phyloP scores from a whole-genome alignment of 2,329 filamentous ascomycete species.

The Grosmannia penicillata region DNA sequence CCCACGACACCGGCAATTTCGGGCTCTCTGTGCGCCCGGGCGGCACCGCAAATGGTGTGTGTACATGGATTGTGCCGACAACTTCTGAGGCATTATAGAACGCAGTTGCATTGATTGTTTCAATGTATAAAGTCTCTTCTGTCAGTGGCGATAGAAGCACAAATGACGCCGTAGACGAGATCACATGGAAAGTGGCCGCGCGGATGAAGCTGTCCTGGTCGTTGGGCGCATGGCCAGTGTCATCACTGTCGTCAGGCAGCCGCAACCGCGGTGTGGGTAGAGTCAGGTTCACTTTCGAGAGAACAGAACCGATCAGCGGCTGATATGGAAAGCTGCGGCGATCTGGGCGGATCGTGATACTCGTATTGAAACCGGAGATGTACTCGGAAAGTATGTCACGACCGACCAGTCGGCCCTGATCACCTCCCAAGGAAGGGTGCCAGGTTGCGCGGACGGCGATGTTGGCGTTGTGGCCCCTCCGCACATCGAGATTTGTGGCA shows the following conservation, averaged over 20 bases:
- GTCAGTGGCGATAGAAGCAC: slow-evolving; percentile 64
- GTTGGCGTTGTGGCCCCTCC: slow-evolving; percentile 56
- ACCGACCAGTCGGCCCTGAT: slow-evolving; percentile 45
- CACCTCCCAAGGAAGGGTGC: slow-evolving; percentile 55
- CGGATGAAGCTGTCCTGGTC: slow-evolving; percentile 51
- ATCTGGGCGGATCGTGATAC: slow-evolving; percentile 59
- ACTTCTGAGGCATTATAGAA: slow-evolving; percentile 69
- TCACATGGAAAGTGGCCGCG: slow-evolving; percentile 72
- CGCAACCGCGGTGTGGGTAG: slow-evolving; percentile 53
- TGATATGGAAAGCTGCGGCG: slow-evolving; percentile 57
- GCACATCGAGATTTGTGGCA: slow-evolving; percentile 46
- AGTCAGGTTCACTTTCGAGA: slow-evolving; percentile 58
- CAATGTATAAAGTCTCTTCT: slow-evolving; percentile 60
- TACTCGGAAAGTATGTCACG: slow-evolving; percentile 70
- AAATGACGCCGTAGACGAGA: slow-evolving; percentile 78
- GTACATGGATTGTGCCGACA: slow-evolving; percentile 64
- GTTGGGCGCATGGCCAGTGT: slow-evolving; percentile 20
- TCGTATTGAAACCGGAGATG: slow-evolving; percentile 76
- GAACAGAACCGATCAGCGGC: slow-evolving; percentile 54
- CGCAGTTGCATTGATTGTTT: slow-evolving; percentile 69
- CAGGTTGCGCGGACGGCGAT: slow-evolving; percentile 55
- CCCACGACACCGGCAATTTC: slow-evolving; percentile 69
- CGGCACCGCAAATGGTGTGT: slow-evolving; percentile 58
- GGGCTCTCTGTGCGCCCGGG: slow-evolving; percentile 63
- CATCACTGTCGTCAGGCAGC: slow-evolving; percentile 16